Conservation (phyloP, 257 asterid species). For the Primulina huaijiensis region DNA sequence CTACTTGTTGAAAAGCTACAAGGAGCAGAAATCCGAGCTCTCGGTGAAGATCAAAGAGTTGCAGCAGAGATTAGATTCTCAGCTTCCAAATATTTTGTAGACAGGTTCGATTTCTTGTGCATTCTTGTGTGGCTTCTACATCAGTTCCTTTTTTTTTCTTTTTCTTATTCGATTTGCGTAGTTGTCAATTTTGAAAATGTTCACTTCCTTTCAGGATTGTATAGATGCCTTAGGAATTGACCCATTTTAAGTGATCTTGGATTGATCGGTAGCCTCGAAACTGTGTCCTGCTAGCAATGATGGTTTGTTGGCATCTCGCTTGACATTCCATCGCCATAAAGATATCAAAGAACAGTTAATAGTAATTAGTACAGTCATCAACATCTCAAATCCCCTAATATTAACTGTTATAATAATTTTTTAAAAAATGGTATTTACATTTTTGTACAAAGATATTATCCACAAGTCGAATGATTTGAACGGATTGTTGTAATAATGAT, state of each 20-base stretch:
- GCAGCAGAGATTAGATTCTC: constrained; percentile 83
- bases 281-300: background rate
- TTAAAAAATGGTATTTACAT: too few relatives aligned
- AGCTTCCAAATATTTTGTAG: constrained; percentile 80
- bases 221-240: background rate
- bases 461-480: too few relatives aligned
- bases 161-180: constrained; percentile 24
- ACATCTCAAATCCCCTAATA: too few relatives aligned
- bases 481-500: too few relatives aligned
- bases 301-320: background rate
- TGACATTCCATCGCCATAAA: too few relatives aligned
- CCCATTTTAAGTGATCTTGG: background rate
- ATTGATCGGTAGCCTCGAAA: background rate
- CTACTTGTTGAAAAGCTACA: constrained; percentile 75
- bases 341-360: too few relatives aligned
- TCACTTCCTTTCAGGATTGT: background rate
- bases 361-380: too few relatives aligned
- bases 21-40: constrained; percentile 83
- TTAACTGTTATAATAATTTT: too few relatives aligned
- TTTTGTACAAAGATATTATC: too few relatives aligned
- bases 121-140: constrained; percentile 41
- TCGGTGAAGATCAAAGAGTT: constrained; percentile 69
- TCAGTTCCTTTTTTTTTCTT: constrained; percentile 15
- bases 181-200: constrained; percentile 36
- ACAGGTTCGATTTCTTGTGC: constrained; percentile 39